A percentile compares a stretch with the other conserved stretches of the same genome.
These are phyloP conservation scores for Persicaria tinctoria DNA, from an alignment of 148 eudicot species.

Conservation along the genomic window DNA sequence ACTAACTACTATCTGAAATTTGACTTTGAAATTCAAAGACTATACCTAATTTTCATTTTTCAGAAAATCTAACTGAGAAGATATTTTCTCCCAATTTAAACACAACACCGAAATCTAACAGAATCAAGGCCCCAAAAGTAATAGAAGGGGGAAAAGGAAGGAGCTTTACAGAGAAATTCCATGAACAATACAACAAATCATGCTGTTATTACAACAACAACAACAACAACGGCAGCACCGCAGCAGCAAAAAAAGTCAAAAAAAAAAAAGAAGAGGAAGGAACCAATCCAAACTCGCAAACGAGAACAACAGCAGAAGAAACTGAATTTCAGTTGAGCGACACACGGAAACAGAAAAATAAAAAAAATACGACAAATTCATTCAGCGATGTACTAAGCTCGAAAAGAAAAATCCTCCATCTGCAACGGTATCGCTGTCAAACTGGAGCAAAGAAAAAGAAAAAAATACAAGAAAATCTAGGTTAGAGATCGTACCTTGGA, in stretches of 20 bases:
- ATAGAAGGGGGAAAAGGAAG: no score
- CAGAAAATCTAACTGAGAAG: not conserved
- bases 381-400: not conserved
- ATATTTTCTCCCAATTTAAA: not conserved
- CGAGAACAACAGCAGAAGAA: not conserved
- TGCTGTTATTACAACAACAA: no score
- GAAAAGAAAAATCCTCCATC: not conserved
- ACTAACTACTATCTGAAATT: not conserved
- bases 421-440: not conserved
- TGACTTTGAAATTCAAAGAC: no score
- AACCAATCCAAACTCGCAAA: not conserved
- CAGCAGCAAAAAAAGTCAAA: not conserved
- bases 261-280: not conserved
- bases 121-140: no score
- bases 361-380: not conserved
- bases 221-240: no score
- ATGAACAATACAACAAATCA: no score
- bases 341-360: not conserved
- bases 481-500: constrained; percentile 37
- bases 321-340: not conserved
- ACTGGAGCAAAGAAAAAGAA: not conserved
- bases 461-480: not conserved
- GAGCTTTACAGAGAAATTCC: no score
- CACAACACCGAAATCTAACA: no score
- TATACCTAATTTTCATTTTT: no score